A percentile compares a stretch with the other conserved stretches of the same genome.
phyloP scores from a whole-genome alignment of 441 rosid genomes.

The Pelargonium hybrid region DNA sequence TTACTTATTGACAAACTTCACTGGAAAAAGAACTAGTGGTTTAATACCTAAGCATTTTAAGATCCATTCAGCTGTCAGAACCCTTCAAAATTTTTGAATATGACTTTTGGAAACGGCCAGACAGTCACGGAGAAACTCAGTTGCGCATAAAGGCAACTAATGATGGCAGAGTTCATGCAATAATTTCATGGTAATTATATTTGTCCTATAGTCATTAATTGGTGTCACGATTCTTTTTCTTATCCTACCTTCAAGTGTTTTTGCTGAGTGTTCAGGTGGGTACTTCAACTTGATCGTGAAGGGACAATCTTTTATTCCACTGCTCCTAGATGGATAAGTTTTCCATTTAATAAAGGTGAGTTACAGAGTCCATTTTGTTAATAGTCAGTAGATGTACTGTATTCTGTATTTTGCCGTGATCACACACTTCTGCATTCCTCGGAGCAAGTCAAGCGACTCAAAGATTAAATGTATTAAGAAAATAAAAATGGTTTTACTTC shows the following conservation, averaged over 20 bases:
- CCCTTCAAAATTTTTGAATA: slow-evolving; percentile 84
- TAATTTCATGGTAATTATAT: slow-evolving; percentile 61
- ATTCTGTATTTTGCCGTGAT: background rate
- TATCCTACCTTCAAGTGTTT: background rate
- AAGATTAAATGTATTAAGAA: background rate
- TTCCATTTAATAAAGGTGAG: slow-evolving; percentile 35
- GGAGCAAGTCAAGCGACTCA: slow-evolving; percentile 4
- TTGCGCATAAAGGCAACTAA: slow-evolving; percentile 41
- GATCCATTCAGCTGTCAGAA: slow-evolving; percentile 73
- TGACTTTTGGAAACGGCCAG: slow-evolving; percentile 92
- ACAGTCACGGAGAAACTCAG: slow-evolving; percentile 49
- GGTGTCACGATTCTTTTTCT: background rate
- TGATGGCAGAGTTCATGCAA: slow-evolving; percentile 67
- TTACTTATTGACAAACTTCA: slow-evolving; percentile 14
- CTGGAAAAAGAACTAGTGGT: slow-evolving; percentile 17
- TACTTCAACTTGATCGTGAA: slow-evolving; percentile 78
- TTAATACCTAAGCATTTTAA: slow-evolving; percentile 33
- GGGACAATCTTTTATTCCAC: slow-evolving; percentile 84
- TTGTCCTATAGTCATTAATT: background rate
- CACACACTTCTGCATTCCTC: background rate
- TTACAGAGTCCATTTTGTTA: background rate
- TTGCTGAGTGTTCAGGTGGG: slow-evolving; percentile 54
- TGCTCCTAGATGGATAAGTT: slow-evolving; percentile 70
- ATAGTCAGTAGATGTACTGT: background rate
- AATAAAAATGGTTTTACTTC: too few species aligned